phyloP scores from a whole-genome alignment of 352 stramenopile species.

The Phytophthora constricta region DNA sequence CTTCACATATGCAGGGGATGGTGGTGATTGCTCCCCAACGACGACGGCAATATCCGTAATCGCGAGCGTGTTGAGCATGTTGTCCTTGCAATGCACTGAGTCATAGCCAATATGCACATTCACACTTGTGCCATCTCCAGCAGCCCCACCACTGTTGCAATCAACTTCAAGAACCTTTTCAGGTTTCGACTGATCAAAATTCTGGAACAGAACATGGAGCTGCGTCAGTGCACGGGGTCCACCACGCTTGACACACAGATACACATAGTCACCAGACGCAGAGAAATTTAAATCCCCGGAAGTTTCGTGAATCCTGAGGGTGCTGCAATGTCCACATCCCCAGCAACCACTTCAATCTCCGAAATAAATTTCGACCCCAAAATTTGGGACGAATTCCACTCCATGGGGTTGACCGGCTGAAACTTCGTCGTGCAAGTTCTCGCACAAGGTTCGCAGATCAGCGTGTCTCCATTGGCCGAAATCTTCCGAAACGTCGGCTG shows the following conservation, averaged over 20 bases:
- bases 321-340: constrained; percentile 54
- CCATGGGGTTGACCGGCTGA: constrained; percentile 46
- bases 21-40: constrained; percentile 34
- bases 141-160: constrained; percentile 36
- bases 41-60: constrained; percentile 70
- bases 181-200: not conserved
- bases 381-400: constrained; percentile 45
- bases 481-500: constrained; percentile 58
- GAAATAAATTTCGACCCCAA: constrained; percentile 66
- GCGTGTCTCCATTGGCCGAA: not conserved
- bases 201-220: constrained; percentile 26
- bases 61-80: constrained; percentile 43
- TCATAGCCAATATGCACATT: constrained; percentile 44
- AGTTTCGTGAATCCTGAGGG: constrained; percentile 66
- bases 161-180: constrained; percentile 32
- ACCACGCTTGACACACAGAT: constrained; percentile 74
- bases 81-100: constrained; percentile 30
- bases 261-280: constrained; percentile 69
- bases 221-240: constrained; percentile 45
- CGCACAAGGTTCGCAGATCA: constrained; percentile 73
- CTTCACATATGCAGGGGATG: constrained; percentile 53
- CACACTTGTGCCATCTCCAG: constrained; percentile 32
- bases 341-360: constrained; percentile 62
- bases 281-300: constrained; percentile 67
- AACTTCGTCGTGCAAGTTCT: constrained; percentile 65